These are phyloP conservation scores for Plasmopara muralis DNA, from an alignment of 352 stramenopile genomes.

Conservation along the genomic window DNA sequence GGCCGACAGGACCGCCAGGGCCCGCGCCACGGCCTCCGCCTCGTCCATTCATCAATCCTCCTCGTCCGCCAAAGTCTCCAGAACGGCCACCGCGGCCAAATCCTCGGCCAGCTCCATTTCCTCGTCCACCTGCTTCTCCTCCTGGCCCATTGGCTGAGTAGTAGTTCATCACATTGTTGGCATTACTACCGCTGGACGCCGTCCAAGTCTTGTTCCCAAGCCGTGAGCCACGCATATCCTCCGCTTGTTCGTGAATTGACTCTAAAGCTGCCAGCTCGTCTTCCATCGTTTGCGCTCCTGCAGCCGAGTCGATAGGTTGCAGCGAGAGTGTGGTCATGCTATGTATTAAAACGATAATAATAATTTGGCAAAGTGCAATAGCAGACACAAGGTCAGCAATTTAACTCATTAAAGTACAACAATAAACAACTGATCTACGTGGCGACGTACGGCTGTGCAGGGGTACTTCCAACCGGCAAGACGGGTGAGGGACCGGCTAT, in stretches of 20 bases:
- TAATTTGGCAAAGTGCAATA: neutral
- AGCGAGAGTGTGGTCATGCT: slow-evolving; percentile 27
- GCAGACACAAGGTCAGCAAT: slow-evolving; percentile 12
- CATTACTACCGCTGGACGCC: slow-evolving; percentile 62
- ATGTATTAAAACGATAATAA: slow-evolving; percentile 11
- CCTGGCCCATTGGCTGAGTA: slow-evolving; percentile 38
- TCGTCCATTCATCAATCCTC: slow-evolving; percentile 44
- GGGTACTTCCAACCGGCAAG: slow-evolving; percentile 19
- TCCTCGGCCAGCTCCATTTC: slow-evolving; percentile 32
- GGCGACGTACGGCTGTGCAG: slow-evolving; percentile 37
- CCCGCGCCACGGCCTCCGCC: slow-evolving; percentile 27
- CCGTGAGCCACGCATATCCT: slow-evolving; percentile 68
- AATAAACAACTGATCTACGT: slow-evolving; percentile 4
- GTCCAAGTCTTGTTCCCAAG: slow-evolving; percentile 85
- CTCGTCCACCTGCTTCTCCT: slow-evolving; percentile 31
- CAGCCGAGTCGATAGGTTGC: slow-evolving; percentile 12
- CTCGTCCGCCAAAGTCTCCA: slow-evolving; percentile 37
- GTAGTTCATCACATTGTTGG: slow-evolving; percentile 75
- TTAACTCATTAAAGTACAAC: slow-evolving; percentile 1
- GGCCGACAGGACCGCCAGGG: slow-evolving; percentile 11
- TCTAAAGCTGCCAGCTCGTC: slow-evolving; percentile 76
- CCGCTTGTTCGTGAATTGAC: slow-evolving; percentile 79
- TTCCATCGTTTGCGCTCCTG: slow-evolving; percentile 74
- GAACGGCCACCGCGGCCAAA: slow-evolving; percentile 36
- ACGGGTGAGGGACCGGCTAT: slow-evolving; percentile 34